A percentile compares a stretch with the other conserved stretches of the same genome.
Evolutionary conservation across 176 grass and related monocot genomes (phyloP).

Genomic region (Echinochloa phyllopogon): DNA sequence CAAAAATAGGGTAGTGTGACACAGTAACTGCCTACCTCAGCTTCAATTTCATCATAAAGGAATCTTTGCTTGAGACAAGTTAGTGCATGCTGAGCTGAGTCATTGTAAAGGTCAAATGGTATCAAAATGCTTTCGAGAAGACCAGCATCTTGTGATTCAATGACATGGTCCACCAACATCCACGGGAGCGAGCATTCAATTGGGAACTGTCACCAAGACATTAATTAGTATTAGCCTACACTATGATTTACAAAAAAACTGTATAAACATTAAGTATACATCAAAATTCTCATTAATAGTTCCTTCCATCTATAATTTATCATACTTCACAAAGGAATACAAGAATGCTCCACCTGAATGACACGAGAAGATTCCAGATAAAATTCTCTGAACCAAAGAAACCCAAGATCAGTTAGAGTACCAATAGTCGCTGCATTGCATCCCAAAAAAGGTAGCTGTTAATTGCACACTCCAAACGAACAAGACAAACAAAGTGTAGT

Average conservation of each 20-base stretch:
- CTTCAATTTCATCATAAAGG: conserved; percentile 99
- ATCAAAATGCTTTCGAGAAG: conserved; percentile 98
- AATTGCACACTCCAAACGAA: conserved; percentile 30
- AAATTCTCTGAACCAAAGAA: conserved; percentile 99
- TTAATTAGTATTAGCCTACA: conserved; percentile 20
- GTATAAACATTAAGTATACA: conserved; percentile 32
- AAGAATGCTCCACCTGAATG: conserved; percentile 75
- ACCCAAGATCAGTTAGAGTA: conserved; percentile 93
- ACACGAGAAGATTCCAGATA: conserved; percentile 99
- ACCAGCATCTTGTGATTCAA: conserved; percentile 91
- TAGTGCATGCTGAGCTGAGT: conserved; percentile 96
- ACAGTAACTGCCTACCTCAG: conserved; percentile 66
- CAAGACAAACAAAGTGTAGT: conserved; percentile 5
- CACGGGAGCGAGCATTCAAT: conserved; percentile 97
- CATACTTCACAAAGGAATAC: conserved; percentile 12
- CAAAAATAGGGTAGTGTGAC: neutral
- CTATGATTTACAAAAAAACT: conserved; percentile 28
- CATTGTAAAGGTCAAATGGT: conserved; percentile 98
- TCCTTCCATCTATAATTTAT: conserved; percentile 37
- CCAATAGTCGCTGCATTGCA: conserved; percentile 93
- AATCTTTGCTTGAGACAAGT: conserved; percentile 94
- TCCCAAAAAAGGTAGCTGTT: conserved; percentile 28
- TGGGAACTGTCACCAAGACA: conserved; percentile 73
- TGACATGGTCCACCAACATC: conserved; percentile 94
- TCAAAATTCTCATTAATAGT: conserved; percentile 21